phyloP scores from a whole-genome alignment of 2,329 filamentous ascomycete genomes.

The Fragosphaeria purpurea region DNA sequence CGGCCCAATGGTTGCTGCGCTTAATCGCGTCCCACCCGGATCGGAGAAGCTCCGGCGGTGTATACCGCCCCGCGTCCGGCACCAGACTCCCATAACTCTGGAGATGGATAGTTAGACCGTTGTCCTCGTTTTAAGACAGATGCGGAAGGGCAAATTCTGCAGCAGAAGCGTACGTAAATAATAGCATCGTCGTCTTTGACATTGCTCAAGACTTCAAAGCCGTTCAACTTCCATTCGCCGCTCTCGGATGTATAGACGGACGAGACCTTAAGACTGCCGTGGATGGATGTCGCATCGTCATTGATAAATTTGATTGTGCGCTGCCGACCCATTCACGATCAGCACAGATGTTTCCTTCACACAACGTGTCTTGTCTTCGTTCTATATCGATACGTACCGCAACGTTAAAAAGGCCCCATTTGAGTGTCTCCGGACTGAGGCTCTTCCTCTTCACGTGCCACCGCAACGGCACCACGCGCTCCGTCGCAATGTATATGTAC shows the following conservation, averaged over 20 bases:
- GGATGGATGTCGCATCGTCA: slow-evolving; percentile 80
- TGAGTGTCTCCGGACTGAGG: slow-evolving; percentile 81
- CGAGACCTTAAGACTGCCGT: slow-evolving; percentile 74
- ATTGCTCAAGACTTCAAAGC: slow-evolving; percentile 87
- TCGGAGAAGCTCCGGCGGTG: slow-evolving; percentile 75
- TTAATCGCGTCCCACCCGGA: slow-evolving; percentile 90
- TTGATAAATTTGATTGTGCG: slow-evolving; percentile 96
- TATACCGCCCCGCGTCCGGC: slow-evolving; percentile 75
- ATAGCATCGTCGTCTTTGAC: slow-evolving; percentile 93
- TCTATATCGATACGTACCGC: slow-evolving; percentile 43
- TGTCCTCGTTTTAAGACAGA: too few species aligned
- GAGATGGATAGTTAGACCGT: not conserved
- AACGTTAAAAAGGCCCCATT: slow-evolving; percentile 87
- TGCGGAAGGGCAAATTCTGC: too few species aligned
- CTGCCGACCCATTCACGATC: slow-evolving; percentile 26
- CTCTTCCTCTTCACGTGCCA: slow-evolving; percentile 89
- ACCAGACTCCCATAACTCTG: slow-evolving; percentile 79
- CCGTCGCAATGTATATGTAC: slow-evolving; percentile 93
- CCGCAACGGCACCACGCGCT: slow-evolving; percentile 73
- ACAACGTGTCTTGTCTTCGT: not conserved
- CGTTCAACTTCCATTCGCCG: slow-evolving; percentile 93
- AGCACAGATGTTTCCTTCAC: not conserved
- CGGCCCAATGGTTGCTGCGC: slow-evolving; percentile 65
- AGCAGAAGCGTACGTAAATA: slow-evolving; percentile 56
- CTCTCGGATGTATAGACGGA: slow-evolving; percentile 92